Conservation (phyloP, 495 filamentous ascomycete species). For the Xylaria curta region DNA sequence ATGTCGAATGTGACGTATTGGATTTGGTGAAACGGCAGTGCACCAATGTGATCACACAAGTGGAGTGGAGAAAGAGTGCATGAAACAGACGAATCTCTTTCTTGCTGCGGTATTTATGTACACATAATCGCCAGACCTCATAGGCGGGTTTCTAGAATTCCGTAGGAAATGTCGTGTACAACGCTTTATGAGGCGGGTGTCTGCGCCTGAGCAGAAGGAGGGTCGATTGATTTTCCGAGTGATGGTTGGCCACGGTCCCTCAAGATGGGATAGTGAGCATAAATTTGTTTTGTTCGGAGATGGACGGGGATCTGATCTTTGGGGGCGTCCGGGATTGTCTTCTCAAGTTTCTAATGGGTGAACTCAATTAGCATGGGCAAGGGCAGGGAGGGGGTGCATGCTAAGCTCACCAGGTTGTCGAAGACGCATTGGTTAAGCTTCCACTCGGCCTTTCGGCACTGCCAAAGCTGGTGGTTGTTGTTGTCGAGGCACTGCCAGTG, state of each 20-base stretch:
- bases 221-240: slow-evolving; percentile 46
- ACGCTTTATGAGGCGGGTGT: slow-evolving; percentile 35
- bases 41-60: neutral
- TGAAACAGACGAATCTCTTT: slow-evolving; percentile 14
- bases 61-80: neutral
- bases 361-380: slow-evolving; percentile 24
- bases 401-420: slow-evolving; percentile 80
- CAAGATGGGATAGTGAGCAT: slow-evolving; percentile 60
- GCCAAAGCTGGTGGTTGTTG: slow-evolving; percentile 95
- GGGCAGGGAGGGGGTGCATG: neutral
- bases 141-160: slow-evolving; percentile 6
- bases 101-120: slow-evolving; percentile 23
- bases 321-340: slow-evolving; percentile 85
- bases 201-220: slow-evolving; percentile 39
- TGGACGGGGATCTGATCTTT: slow-evolving; percentile 81
- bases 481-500: slow-evolving; percentile 97
- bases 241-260: slow-evolving; percentile 40
- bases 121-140: slow-evolving; percentile 4
- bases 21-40: neutral
- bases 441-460: slow-evolving; percentile 82
- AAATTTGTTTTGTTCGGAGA: slow-evolving; percentile 78
- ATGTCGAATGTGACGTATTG: neutral
- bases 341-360: slow-evolving; percentile 75
- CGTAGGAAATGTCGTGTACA: slow-evolving; percentile 23
- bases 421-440: slow-evolving; percentile 91